phyloP scores from a whole-genome alignment of 176 grass and related monocot species.

The Aegilops bicornis region DNA sequence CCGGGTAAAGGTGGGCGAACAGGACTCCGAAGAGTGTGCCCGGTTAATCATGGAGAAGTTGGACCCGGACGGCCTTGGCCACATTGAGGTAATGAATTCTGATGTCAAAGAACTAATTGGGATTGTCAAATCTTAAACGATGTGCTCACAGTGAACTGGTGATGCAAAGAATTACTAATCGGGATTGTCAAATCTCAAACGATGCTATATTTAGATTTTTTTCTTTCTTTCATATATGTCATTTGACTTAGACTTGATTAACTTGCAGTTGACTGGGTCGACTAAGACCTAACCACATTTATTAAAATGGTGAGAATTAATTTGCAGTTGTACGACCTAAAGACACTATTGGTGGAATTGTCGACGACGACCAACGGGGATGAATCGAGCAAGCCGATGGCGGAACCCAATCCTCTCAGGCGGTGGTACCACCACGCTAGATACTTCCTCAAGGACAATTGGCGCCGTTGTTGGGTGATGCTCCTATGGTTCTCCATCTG shows the following conservation, averaged over 20 bases:
- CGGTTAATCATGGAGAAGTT: slow-evolving; percentile 92
- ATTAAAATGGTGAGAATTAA: not conserved
- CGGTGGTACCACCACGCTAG: slow-evolving; percentile 39
- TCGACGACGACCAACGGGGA: slow-evolving; percentile 54
- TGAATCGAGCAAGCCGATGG: slow-evolving; percentile 55
- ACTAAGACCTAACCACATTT: no score
- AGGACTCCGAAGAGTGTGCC: slow-evolving; percentile 69
- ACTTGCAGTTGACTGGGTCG: no score
- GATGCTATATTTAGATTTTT: no score
- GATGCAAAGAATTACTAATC: no score
- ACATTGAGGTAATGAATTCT: slow-evolving; percentile 54
- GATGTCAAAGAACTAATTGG: no score
- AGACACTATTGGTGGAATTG: slow-evolving; percentile 57
- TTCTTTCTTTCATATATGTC: no score
- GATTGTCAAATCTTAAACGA: no score
- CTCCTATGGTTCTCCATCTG: slow-evolving; percentile 64
- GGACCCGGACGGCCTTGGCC: slow-evolving; percentile 64
- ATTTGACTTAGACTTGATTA: no score
- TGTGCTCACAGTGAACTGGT: no score
- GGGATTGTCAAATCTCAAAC: no score
- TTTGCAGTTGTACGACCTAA: slow-evolving; percentile 54
- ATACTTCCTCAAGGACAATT: slow-evolving; percentile 90
- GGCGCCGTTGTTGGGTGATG: slow-evolving; percentile 78
- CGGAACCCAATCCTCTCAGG: slow-evolving; percentile 61
- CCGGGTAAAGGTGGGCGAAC: slow-evolving; percentile 59